These are phyloP conservation scores for Quercus engelmannii DNA, from an alignment of 306 rosid genomes.

Conservation along the genomic window DNA sequence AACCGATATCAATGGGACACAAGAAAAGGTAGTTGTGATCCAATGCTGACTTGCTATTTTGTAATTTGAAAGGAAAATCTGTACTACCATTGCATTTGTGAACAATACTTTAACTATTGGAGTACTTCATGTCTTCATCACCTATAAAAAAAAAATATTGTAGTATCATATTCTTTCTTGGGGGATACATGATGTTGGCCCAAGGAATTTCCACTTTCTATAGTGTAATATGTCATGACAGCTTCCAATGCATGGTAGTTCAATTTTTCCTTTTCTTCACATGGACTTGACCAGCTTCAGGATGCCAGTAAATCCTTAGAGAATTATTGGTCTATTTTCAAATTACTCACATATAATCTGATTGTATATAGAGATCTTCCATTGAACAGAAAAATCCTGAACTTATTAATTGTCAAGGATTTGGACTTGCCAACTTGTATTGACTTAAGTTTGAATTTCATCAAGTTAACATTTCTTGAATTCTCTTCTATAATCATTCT, in stretches of 20 bases:
- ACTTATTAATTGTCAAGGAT: background rate
- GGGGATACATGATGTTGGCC: constrained; percentile 2
- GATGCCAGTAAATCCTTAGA: background rate
- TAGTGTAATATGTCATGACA: background rate
- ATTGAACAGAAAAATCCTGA: background rate
- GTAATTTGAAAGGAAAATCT: constrained; percentile 7
- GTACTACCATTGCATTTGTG: background rate
- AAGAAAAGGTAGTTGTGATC: constrained; percentile 63
- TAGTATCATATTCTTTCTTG: background rate
- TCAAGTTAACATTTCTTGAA: background rate
- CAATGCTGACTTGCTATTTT: background rate
- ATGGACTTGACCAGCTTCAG: constrained; percentile 7
- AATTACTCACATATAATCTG: background rate
- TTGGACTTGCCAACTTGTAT: background rate
- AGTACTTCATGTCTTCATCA: background rate
- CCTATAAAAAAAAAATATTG: no score
- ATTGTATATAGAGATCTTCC: background rate
- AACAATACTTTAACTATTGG: background rate
- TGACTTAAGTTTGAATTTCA: background rate
- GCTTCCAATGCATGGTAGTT: constrained; percentile 8
- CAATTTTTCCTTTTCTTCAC: background rate
- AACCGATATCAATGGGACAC: constrained; percentile 85
- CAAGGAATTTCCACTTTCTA: background rate
- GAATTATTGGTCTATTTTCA: background rate
- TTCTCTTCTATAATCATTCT: background rate